These are phyloP conservation scores for Globisporangium paroecandrum DNA, from an alignment of 352 stramenopile genomes.

Conservation along the genomic window DNA sequence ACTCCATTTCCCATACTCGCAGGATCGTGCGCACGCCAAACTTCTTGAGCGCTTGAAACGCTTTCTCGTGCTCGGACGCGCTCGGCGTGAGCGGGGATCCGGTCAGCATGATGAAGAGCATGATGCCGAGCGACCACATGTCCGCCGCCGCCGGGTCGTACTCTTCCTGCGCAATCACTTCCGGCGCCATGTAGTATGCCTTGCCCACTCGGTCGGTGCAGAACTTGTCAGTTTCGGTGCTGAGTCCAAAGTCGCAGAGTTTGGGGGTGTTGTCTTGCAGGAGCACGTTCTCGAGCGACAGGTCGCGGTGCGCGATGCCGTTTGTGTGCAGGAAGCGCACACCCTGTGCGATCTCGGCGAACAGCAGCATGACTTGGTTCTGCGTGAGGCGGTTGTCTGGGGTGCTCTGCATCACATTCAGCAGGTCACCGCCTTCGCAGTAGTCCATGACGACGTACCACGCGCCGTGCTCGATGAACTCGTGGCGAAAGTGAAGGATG, in stretches of 20 bases:
- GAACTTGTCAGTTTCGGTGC: conserved; percentile 10
- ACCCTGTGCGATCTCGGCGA: conserved; percentile 31
- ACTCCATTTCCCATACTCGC: conserved; percentile 41
- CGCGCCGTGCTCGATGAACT: conserved; percentile 41
- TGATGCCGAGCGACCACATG: conserved; percentile 62
- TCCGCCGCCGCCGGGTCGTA: conserved; percentile 53
- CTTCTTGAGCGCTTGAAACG: conserved; percentile 23
- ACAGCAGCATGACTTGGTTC: conserved; percentile 17
- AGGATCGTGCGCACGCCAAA: conserved; percentile 44
- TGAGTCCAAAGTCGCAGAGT: conserved; percentile 57
- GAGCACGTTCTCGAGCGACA: conserved; percentile 35
- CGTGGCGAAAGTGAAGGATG: conserved; percentile 35
- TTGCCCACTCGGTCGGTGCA: conserved; percentile 19
- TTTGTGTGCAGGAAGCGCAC: conserved; percentile 9
- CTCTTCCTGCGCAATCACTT: conserved; percentile 31
- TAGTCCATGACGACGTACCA: conserved; percentile 60
- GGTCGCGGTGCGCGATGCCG: too few species aligned
- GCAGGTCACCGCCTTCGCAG: conserved; percentile 47
- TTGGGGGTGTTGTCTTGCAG: conserved; percentile 48
- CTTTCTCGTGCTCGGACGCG: conserved; percentile 29
- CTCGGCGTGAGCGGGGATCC: conserved; percentile 43
- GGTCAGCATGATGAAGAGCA: conserved; percentile 67
- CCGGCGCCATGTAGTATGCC: conserved; percentile 55
- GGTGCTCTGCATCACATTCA: conserved; percentile 23
- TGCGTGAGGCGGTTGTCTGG: conserved; percentile 26